Percentiles rank a stretch among this genome's conserved stretches.
phyloP scores from a whole-genome alignment of 1,139 yeast genomes.

The Kluyveromyces sp. region DNA sequence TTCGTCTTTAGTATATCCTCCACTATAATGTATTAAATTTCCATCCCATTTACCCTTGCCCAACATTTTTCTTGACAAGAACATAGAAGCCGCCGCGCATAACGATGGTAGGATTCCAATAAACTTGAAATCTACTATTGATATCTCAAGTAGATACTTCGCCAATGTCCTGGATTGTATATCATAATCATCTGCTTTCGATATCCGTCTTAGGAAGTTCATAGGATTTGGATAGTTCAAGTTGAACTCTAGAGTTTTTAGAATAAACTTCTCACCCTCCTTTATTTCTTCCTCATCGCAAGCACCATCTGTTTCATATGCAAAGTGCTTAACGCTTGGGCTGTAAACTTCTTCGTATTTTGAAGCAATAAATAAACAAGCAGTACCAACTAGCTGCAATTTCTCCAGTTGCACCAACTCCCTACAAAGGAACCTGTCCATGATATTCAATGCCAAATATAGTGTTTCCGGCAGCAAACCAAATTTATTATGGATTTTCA shows the following conservation, averaged over 20 bases:
- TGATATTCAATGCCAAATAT: slow-evolving; percentile 77
- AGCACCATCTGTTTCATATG: slow-evolving; percentile 81
- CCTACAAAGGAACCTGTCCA: slow-evolving; percentile 83
- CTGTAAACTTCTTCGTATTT: slow-evolving; percentile 93
- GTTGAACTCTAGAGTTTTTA: slow-evolving; percentile 70
- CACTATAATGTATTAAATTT: slow-evolving; percentile 80
- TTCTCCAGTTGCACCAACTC: slow-evolving; percentile 77
- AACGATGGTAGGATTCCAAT: slow-evolving; percentile 74
- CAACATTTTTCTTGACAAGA: slow-evolving; percentile 70
- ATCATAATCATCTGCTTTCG: slow-evolving; percentile 93
- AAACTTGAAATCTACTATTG: slow-evolving; percentile 73
- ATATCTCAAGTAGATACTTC: slow-evolving; percentile 76
- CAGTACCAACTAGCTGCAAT: slow-evolving; percentile 84
- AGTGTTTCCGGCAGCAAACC: slow-evolving; percentile 85
- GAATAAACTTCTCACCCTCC: slow-evolving; percentile 77
- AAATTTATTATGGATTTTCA: slow-evolving; percentile 83
- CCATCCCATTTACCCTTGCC: slow-evolving; percentile 73
- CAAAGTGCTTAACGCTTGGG: slow-evolving; percentile 82
- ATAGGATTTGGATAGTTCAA: slow-evolving; percentile 89
- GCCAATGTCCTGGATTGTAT: slow-evolving; percentile 89
- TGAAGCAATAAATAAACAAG: slow-evolving; percentile 85
- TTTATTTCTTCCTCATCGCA: slow-evolving; percentile 72
- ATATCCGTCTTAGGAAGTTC: slow-evolving; percentile 85
- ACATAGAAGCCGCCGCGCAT: slow-evolving; percentile 91
- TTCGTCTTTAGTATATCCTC: slow-evolving; percentile 76